A percentile compares a stretch with the other conserved stretches of the same genome.
Evolutionary conservation across 2,329 filamentous ascomycete species (phyloP).

Genomic region (Metarhizium rileyi): DNA sequence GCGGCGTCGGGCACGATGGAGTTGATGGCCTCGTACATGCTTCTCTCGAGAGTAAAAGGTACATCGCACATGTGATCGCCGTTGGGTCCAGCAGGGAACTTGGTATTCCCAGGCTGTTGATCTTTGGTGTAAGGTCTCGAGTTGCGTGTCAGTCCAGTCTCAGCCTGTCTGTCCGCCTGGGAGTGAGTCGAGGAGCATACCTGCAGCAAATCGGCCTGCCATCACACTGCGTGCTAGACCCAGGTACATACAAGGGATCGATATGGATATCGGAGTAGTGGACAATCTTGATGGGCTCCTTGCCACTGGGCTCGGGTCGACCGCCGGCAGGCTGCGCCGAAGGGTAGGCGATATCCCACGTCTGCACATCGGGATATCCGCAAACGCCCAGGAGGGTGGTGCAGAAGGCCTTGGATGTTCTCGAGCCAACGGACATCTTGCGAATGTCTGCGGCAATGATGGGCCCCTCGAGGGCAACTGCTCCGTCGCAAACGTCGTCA

Average conservation of each 20-base stretch:
- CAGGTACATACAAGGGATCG: slow-evolving; percentile 43
- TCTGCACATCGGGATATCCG: slow-evolving; percentile 33
- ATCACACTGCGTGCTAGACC: slow-evolving; percentile 43
- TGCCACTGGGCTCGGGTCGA: slow-evolving; percentile 32
- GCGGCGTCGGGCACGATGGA: slow-evolving; percentile 34
- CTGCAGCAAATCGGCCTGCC: slow-evolving; percentile 50
- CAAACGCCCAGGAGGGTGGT: slow-evolving; percentile 45
- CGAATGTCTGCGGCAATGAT: slow-evolving; percentile 40
- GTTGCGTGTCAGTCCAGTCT: slow-evolving; percentile 6
- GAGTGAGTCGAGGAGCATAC: slow-evolving; percentile 12
- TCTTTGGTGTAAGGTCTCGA: slow-evolving; percentile 32
- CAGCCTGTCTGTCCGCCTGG: neutral
- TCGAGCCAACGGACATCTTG: slow-evolving; percentile 36
- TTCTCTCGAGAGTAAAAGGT: slow-evolving; percentile 40
- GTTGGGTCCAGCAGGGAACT: slow-evolving; percentile 39
- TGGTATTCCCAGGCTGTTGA: slow-evolving; percentile 38
- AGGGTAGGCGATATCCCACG: slow-evolving; percentile 34
- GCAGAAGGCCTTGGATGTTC: slow-evolving; percentile 41
- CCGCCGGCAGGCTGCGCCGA: slow-evolving; percentile 25
- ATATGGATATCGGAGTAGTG: slow-evolving; percentile 53
- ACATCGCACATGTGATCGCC: slow-evolving; percentile 45
- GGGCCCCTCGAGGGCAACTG: slow-evolving; percentile 41
- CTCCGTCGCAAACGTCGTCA: slow-evolving; percentile 44
- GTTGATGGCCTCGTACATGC: slow-evolving; percentile 43
- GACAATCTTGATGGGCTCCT: slow-evolving; percentile 41